A percentile compares a stretch with the other conserved stretches of the same genome.
These are phyloP conservation scores for Fusarium sambucinum DNA, from an alignment of 2,329 filamentous ascomycete species.

Conservation along the genomic window DNA sequence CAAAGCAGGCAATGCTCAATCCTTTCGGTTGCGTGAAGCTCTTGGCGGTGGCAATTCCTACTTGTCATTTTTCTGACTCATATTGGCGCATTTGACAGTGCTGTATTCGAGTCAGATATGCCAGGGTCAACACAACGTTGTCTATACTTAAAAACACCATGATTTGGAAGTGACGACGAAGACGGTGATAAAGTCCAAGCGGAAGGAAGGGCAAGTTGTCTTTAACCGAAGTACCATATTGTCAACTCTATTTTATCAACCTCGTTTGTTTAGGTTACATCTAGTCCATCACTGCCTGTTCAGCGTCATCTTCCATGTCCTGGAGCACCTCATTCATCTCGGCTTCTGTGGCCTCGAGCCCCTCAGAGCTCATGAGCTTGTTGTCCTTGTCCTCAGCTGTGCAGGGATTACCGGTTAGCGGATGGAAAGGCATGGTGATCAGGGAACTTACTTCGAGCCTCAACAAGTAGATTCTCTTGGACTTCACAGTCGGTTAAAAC, in stretches of 20 bases:
- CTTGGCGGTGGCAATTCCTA: conserved; percentile 3
- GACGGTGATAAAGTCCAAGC: not conserved
- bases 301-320: conserved; percentile 55
- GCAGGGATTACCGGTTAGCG: conserved; percentile 30
- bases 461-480: conserved; percentile 87
- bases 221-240: not conserved
- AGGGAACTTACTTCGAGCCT: conserved; percentile 74
- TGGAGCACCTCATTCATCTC: conserved; percentile 68
- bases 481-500: conserved; percentile 92
- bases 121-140: not conserved
- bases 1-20: not conserved
- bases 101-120: not conserved
- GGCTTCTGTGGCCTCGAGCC: conserved; percentile 72
- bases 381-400: conserved; percentile 75
- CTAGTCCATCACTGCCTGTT: conserved; percentile 46
- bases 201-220: conserved; percentile 4
- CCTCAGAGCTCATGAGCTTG: conserved; percentile 75
- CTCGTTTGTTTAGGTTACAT: conserved; percentile 12
- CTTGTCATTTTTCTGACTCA: conserved; percentile 17
- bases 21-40: not conserved
- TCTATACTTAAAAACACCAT: not conserved
- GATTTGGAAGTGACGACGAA: not conserved
- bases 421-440: not conserved
- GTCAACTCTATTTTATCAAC: conserved; percentile 20
- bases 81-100: conserved; percentile 1